Evolutionary conservation across 441 rosid genomes (phyloP).

Genomic region (Populus trichocarpa): DNA sequence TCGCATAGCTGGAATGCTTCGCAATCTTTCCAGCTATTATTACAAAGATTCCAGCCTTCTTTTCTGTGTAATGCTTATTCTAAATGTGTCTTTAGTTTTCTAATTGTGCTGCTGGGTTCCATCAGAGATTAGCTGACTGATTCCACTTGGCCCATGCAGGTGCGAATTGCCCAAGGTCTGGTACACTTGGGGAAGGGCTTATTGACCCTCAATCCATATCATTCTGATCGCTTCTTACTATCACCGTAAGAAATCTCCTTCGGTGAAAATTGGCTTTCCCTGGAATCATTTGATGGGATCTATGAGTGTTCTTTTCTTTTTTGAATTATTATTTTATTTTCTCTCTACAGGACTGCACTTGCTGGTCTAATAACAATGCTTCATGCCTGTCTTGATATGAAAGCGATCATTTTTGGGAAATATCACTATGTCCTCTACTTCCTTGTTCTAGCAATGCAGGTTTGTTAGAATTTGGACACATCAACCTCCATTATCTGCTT

Average conservation of each 20-base stretch:
- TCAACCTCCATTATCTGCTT: not conserved
- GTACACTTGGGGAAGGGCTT: conserved; percentile 96
- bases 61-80: conserved; percentile 64
- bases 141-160: conserved; percentile 41
- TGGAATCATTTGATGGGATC: too few species aligned
- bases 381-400: conserved; percentile 90
- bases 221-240: conserved; percentile 80
- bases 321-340: not conserved
- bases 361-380: conserved; percentile 79
- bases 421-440: conserved; percentile 86
- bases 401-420: conserved; percentile 76
- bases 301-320: not conserved
- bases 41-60: conserved; percentile 84
- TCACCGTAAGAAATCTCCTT: conserved; percentile 62
- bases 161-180: conserved; percentile 91
- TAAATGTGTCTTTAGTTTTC: not conserved
- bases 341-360: conserved; percentile 61
- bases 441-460: conserved; percentile 96
- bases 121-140: conserved; percentile 3
- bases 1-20: conserved; percentile 92
- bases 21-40: conserved; percentile 88
- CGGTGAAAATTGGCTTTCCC: not conserved
- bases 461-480: conserved; percentile 20
- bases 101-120: conserved; percentile 1
- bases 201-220: conserved; percentile 85